Percentiles rank a stretch among this genome's conserved stretches.
Conservation (phyloP, 352 stramenopile species). For the Globisporangium alternatum region DNA sequence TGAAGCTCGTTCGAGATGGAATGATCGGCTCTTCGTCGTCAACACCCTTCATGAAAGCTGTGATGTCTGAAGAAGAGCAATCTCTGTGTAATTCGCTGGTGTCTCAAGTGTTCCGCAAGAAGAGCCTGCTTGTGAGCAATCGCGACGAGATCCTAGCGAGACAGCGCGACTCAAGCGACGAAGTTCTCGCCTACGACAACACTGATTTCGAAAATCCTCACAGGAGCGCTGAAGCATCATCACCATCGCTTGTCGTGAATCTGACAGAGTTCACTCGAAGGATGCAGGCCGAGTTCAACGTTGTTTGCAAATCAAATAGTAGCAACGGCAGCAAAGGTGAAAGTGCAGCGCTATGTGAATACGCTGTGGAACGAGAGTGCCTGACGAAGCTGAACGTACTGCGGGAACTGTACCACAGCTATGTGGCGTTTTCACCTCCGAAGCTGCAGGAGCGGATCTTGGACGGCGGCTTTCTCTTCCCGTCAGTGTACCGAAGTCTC, state of each 20-base stretch:
- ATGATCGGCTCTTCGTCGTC: conserved; percentile 19
- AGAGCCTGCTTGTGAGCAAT: conserved; percentile 29
- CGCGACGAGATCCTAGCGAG: conserved; percentile 12
- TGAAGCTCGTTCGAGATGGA: conserved; percentile 54
- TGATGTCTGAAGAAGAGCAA: conserved; percentile 15
- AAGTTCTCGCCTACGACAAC: conserved; percentile 26
- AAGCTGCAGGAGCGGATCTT: conserved; percentile 33
- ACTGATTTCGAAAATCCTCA: neutral
- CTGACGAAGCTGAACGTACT: conserved; percentile 45
- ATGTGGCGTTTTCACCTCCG: conserved; percentile 32
- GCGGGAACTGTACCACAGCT: conserved; percentile 45
- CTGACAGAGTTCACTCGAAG: conserved; percentile 39
- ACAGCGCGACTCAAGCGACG: conserved; percentile 16
- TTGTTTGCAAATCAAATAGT: neutral
- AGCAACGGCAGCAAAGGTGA: neutral
- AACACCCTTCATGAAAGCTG: conserved; percentile 6
- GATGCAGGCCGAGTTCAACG: conserved; percentile 29
- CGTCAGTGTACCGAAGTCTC: conserved; percentile 16
- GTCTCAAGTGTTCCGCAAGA: conserved; percentile 46
- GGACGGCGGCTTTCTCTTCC: conserved; percentile 50
- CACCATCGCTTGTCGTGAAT: conserved; percentile 27
- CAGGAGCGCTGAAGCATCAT: neutral
- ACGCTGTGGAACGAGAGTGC: conserved; percentile 27
- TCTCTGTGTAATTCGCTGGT: conserved; percentile 21
- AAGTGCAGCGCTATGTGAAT: conserved; percentile 1